A percentile compares a stretch with the other conserved stretches of the same genome.
Evolutionary conservation across 176 grass and related monocot species (phyloP).

Genomic region (Melocanna baccifera): DNA sequence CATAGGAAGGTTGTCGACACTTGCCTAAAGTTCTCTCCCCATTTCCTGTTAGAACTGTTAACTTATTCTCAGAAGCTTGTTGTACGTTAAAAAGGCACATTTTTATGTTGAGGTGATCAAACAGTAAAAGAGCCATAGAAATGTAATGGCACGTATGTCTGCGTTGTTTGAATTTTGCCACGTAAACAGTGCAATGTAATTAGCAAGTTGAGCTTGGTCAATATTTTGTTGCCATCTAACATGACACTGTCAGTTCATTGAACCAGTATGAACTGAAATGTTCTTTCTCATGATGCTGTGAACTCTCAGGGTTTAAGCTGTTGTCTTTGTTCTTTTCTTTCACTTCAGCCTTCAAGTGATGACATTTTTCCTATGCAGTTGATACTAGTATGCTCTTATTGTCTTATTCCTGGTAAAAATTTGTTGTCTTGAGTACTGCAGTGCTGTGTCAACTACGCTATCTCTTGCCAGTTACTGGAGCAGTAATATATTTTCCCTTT

Average conservation of each 20-base stretch:
- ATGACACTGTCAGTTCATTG: neutral
- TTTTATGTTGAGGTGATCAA: neutral
- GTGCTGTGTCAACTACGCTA: neutral
- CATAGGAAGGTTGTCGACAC: neutral
- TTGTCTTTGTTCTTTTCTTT: neutral
- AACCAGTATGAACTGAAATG: neutral
- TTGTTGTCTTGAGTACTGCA: neutral
- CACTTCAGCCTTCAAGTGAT: neutral
- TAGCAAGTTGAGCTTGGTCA: neutral
- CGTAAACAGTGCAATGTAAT: neutral
- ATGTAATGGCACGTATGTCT: neutral
- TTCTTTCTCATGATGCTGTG: neutral
- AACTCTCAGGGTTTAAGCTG: neutral
- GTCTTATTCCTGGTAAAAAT: neutral
- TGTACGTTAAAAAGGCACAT: neutral
- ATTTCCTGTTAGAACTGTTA: constrained; percentile 14
- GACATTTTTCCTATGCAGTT: neutral
- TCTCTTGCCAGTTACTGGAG: neutral
- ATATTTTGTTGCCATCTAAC: constrained; percentile 9
- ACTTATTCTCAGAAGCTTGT: neutral
- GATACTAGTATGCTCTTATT: neutral
- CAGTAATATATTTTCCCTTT: neutral
- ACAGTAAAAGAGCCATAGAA: neutral
- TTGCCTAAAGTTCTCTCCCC: neutral
- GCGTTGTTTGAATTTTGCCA: neutral